phyloP scores from a whole-genome alignment of 176 grass and related monocot species.

The Thalia dealbata region DNA sequence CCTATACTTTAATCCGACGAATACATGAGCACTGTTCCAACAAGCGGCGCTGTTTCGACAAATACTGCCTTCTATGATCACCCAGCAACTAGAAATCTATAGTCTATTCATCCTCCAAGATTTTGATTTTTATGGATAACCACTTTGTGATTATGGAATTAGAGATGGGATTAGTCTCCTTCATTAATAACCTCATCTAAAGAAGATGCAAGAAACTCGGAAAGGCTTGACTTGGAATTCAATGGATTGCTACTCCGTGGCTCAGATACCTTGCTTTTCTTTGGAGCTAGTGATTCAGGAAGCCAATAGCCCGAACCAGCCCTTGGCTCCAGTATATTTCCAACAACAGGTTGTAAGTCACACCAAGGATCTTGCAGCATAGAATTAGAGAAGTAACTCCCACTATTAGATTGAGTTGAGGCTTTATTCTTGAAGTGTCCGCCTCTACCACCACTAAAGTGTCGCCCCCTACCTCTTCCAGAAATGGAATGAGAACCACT shows the following conservation, averaged over 20 bases:
- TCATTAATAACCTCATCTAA: neutral
- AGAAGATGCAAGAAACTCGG: conserved; percentile 4
- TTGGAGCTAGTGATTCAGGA: neutral
- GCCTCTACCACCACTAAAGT: neutral
- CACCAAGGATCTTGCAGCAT: conserved; percentile 6
- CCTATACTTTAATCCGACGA: too few species aligned
- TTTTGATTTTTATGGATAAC: too few species aligned
- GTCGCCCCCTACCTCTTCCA: conserved; percentile 3
- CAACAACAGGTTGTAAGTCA: neutral
- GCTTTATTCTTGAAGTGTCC: neutral
- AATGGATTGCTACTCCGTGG: neutral
- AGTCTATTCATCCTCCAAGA: too few species aligned
- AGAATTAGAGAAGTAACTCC: neutral
- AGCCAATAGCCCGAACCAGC: neutral
- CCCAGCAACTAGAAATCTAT: too few species aligned
- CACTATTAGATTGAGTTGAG: neutral
- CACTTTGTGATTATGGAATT: neutral
- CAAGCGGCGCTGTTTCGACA: too few species aligned
- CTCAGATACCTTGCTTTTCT: neutral
- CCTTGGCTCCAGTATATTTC: conserved; percentile 6
- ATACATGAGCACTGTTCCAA: too few species aligned
- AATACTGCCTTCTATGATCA: too few species aligned
- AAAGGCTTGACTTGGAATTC: conserved; percentile 5
- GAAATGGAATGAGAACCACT: neutral
- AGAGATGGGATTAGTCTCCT: neutral